A percentile compares a stretch with the other conserved stretches of the same genome.
These are phyloP conservation scores for Gnaphalium uliginosum DNA, from an alignment of 129 eudicot species.

Conservation along the genomic window DNA sequence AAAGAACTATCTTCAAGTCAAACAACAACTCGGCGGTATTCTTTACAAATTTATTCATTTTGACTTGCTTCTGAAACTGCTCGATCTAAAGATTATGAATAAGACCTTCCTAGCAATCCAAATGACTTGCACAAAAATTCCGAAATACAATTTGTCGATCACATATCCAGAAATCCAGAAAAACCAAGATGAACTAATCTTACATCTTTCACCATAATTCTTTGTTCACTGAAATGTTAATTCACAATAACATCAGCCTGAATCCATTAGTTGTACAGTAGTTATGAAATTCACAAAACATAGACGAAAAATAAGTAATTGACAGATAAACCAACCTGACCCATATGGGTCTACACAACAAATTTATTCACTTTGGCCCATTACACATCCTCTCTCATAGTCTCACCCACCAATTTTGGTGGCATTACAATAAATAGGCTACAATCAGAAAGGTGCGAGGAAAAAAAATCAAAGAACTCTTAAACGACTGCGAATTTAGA, in stretches of 20 bases:
- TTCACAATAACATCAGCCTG: too few species aligned
- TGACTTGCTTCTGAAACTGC: too few species aligned
- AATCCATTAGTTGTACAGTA: not conserved
- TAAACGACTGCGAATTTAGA: not conserved
- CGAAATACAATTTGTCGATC: not conserved
- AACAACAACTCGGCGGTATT: not conserved
- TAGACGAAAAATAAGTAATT: not conserved
- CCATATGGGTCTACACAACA: not conserved
- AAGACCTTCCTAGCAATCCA: too few species aligned
- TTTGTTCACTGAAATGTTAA: too few species aligned
- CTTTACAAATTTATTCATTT: too few species aligned
- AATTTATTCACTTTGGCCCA: not conserved
- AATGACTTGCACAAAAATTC: not conserved
- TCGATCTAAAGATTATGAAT: too few species aligned
- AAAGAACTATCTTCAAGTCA: not conserved
- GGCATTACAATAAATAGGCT: constrained; percentile 8
- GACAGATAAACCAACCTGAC: not conserved
- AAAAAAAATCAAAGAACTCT: not conserved
- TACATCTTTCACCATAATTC: too few species aligned
- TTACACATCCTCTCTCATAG: not conserved
- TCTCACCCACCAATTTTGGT: not conserved
- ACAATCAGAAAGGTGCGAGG: not conserved
- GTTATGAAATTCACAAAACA: not conserved
- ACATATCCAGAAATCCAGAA: too few species aligned
- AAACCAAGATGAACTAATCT: too few species aligned